Evolutionary conservation across 495 filamentous ascomycete species (phyloP), one percentile per base, ranked within the genome.

Genomic region (Aspergillus cristatus): DNA sequence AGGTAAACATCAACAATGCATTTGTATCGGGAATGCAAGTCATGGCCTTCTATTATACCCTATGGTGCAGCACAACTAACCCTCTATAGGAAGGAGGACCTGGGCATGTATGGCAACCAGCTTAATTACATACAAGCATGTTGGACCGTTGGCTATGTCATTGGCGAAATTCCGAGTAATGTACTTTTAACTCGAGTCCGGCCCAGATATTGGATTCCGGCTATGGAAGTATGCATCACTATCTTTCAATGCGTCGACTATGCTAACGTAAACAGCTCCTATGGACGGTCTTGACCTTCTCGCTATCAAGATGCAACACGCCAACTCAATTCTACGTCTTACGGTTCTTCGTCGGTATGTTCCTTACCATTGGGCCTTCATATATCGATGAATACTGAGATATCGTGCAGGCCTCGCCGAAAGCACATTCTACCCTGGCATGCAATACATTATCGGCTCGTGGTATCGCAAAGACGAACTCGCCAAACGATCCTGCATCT

Each of bases 61-160:
- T n/a, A n/a, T 6, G 10, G 10, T 3, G 13, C 14, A 5, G 12
- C 30, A 10, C 36, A 29, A 6, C 30, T 34, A 8, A 11, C 33
- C 16, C 34, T 16, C 6, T 24, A 24, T 15, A 79, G 78, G 76
- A 75, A 80, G 44, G 76, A 81, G 45, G 74, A 79, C 30, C 48
- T 81, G 10, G 60, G 63, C 14, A 47, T 82, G 14, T 70, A 71
- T 35, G 69, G 70, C 13, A 77, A 73, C 29, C 45, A 82, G 46
- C 50, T 68, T 2, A 66, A 63, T 42, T 61, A 63, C 37, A 65
- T 75, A 60, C 62, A 64, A 31, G 68, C 71, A 2, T 67, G 58
- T 36, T 83, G 73, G 70, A 81, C 76, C 0, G 68, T 79, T 12
- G 79, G 78, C 11, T 77, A 80, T 43, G 70, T 81, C 2, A 62